These are phyloP conservation scores for Eucommia ulmoides DNA, from an alignment of 257 asterid genomes.

Conservation along the genomic window DNA sequence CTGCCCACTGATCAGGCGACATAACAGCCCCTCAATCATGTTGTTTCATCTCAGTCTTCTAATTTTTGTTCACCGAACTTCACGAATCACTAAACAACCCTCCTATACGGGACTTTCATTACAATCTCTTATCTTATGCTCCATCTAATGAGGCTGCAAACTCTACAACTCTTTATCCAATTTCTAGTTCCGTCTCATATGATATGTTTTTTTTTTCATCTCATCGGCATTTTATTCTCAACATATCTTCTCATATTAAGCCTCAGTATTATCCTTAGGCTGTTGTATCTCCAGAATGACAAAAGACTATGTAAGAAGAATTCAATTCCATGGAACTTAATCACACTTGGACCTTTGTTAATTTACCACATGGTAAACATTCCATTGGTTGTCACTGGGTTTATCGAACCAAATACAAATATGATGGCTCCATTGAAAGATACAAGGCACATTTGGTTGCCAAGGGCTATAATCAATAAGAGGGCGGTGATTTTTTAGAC, in stretches of 20 bases:
- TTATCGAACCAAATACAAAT: neutral
- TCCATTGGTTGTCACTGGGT: neutral
- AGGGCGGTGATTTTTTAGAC: neutral
- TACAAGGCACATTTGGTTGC: neutral
- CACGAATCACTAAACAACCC: too few species aligned
- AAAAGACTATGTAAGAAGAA: neutral
- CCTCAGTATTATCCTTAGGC: neutral
- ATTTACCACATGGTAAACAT: neutral
- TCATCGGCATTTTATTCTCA: neutral
- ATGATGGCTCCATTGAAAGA: neutral
- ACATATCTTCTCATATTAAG: neutral
- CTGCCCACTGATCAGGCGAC: neutral
- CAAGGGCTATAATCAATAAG: neutral
- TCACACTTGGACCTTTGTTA: neutral
- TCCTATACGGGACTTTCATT: too few species aligned
- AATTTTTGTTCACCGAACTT: too few species aligned
- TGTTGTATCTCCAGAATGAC: neutral
- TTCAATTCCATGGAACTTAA: neutral
- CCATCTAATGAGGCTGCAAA: neutral
- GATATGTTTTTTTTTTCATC: neutral
- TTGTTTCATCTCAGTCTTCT: too few species aligned
- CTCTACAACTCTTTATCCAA: neutral
- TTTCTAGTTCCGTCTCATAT: neutral
- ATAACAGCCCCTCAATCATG: too few species aligned
- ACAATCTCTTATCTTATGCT: neutral